A percentile compares a stretch with the other conserved stretches of the same genome.
Evolutionary conservation across 495 filamentous ascomycete species (phyloP).

Genomic region (Aspergillus leporis): DNA sequence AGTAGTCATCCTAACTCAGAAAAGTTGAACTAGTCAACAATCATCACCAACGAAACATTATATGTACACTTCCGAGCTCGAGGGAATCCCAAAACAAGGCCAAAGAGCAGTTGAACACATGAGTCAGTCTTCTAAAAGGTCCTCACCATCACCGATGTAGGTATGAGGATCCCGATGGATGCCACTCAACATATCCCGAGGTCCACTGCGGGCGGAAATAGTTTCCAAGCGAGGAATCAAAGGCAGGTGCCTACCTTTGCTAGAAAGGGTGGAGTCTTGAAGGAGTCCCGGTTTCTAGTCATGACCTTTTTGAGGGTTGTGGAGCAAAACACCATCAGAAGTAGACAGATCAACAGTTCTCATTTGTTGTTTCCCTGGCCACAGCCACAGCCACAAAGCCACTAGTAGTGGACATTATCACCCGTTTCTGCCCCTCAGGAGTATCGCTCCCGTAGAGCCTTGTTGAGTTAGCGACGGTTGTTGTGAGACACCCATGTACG

Average conservation of each 20-base stretch:
- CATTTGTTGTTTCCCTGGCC: neutral
- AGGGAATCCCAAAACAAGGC: neutral
- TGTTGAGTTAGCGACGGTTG: neutral
- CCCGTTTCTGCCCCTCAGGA: too few relatives aligned
- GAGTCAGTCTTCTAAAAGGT: neutral
- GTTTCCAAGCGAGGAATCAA: slow-evolving; percentile 20
- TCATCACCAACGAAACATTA: too few relatives aligned
- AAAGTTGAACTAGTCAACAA: too few relatives aligned
- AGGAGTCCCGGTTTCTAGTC: neutral
- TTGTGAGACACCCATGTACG: neutral
- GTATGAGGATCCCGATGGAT: neutral
- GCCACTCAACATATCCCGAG: neutral
- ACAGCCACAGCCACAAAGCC: neutral
- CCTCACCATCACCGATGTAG: neutral
- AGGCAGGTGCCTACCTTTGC: neutral
- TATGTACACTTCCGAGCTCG: too few relatives aligned
- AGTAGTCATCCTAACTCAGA: too few relatives aligned
- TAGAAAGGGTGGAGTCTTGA: neutral
- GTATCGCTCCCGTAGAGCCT: too few relatives aligned
- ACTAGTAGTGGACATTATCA: too few relatives aligned
- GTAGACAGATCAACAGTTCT: too few relatives aligned
- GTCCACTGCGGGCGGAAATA: slow-evolving; percentile 16
- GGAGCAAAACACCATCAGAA: too few relatives aligned
- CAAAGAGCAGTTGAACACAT: neutral
- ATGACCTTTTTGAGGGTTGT: neutral